phyloP scores from a whole-genome alignment of 805 yeast genomes.

The Wilhelminamyces savonicus region DNA sequence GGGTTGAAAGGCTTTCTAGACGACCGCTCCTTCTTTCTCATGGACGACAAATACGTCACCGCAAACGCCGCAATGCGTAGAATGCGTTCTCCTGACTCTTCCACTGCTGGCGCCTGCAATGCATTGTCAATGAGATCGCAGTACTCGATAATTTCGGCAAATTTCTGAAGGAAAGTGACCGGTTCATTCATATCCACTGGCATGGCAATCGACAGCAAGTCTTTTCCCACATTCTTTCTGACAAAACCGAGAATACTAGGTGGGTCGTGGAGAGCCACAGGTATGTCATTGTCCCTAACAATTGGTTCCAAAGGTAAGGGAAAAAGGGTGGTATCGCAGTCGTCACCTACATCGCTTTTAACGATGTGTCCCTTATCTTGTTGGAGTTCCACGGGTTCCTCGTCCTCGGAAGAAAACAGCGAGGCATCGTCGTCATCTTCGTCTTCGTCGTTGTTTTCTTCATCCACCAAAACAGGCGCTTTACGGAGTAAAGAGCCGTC shows the following conservation, averaged over 20 bases:
- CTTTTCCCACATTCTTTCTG: conserved; percentile 90
- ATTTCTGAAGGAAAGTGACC: conserved; percentile 68
- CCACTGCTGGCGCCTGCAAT: conserved; percentile 32
- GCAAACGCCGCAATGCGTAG: conserved; percentile 79
- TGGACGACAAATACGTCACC: conserved; percentile 61
- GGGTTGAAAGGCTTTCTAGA: conserved; percentile 93
- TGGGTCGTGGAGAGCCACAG: conserved; percentile 58
- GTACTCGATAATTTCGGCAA: conserved; percentile 78
- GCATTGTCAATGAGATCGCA: conserved; percentile 61
- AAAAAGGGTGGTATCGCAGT: conserved; percentile 38
- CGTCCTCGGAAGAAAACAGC: conserved; percentile 10
- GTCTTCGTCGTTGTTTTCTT: conserved; percentile 1
- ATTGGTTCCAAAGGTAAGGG: conserved; percentile 57
- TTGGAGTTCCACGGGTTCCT: neutral
- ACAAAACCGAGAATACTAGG: conserved; percentile 77
- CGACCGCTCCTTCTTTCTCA: conserved; percentile 69
- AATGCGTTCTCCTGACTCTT: conserved; percentile 51
- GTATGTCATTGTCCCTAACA: conserved; percentile 52
- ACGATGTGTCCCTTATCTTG: neutral
- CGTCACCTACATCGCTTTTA: conserved; percentile 10
- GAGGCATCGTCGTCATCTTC: conserved; percentile 14
- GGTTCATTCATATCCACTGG: conserved; percentile 96
- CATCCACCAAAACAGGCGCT: conserved; percentile 3
- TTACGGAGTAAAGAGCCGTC: conserved; percentile 49
- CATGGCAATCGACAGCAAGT: conserved; percentile 77